Conservation (phyloP, 345 rosid genomes). For the Rubroshorea leprosula region DNA sequence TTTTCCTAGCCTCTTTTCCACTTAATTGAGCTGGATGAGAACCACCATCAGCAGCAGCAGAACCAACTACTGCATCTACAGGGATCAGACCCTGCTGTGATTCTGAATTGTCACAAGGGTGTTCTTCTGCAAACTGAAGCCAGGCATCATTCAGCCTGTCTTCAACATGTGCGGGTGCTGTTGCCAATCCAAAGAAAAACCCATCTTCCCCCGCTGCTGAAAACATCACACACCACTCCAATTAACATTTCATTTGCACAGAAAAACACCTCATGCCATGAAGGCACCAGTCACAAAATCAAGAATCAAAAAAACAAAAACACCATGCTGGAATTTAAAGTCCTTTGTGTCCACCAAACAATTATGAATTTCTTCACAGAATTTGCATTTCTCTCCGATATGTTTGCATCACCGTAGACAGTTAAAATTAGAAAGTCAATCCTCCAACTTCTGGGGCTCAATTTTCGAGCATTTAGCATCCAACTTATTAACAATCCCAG, state of each 20-base stretch:
- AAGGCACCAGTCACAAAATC: neutral
- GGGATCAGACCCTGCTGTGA: constrained; percentile 26
- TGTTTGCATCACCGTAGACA: no score
- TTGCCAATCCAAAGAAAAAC: constrained; percentile 96
- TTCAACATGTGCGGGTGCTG: constrained; percentile 94
- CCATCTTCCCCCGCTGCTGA: constrained; percentile 36
- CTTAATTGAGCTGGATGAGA: constrained; percentile 35
- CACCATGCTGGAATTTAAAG: no score
- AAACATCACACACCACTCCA: neutral
- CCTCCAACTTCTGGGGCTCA: no score
- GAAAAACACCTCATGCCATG: no score
- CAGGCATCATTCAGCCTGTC: constrained; percentile 90
- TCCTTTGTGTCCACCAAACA: no score
- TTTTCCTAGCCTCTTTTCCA: constrained; percentile 18
- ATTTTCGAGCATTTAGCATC: no score
- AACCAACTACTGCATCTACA: constrained; percentile 41
- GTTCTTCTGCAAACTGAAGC: constrained; percentile 81
- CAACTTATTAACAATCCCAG: no score
- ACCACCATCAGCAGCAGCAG: constrained; percentile 51
- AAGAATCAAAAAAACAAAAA: no score
- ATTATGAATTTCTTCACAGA: no score
- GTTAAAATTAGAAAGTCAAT: neutral
- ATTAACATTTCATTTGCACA: neutral
- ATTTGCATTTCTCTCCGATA: no score
- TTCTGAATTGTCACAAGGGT: constrained; percentile 32